Conservation (phyloP, 768 basidiomycete genomes). For the Suillus variegatus region DNA sequence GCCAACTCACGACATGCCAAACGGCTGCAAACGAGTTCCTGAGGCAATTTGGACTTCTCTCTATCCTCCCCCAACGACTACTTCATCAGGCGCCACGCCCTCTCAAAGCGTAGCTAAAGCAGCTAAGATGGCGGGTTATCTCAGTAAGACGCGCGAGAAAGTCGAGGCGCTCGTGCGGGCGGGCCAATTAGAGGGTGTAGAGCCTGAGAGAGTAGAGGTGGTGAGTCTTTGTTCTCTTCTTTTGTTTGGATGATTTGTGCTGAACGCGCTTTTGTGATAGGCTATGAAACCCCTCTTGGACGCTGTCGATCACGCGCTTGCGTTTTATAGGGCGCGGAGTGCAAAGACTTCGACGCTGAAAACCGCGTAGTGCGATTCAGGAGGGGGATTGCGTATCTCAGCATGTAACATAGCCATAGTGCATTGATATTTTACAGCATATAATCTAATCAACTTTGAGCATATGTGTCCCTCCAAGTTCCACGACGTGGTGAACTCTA, state of each 20-base stretch:
- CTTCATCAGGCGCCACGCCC: slow-evolving; percentile 51
- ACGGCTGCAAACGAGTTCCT: slow-evolving; percentile 95
- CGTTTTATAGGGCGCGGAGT: slow-evolving; percentile 51
- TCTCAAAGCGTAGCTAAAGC: slow-evolving; percentile 77
- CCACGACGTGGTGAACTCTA: background rate
- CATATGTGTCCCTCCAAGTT: background rate
- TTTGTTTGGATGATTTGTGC: slow-evolving; percentile 1
- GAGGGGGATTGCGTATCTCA: background rate
- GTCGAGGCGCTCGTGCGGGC: slow-evolving; percentile 72
- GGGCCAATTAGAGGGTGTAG: slow-evolving; percentile 62
- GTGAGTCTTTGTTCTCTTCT: slow-evolving; percentile 43
- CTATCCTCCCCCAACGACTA: slow-evolving; percentile 67
- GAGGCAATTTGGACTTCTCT: slow-evolving; percentile 93
- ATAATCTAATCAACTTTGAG: slow-evolving; percentile 1
- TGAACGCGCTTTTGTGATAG: slow-evolving; percentile 36
- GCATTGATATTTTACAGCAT: slow-evolving; percentile 9
- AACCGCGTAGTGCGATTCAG: background rate
- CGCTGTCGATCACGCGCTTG: slow-evolving; percentile 72
- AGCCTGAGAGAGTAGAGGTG: slow-evolving; percentile 59
- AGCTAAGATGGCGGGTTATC: slow-evolving; percentile 84
- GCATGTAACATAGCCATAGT: slow-evolving; percentile 6
- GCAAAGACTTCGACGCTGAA: slow-evolving; percentile 18
- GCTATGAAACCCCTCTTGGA: slow-evolving; percentile 75
- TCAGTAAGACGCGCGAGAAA: slow-evolving; percentile 79
- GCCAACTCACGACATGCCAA: slow-evolving; percentile 87